These are phyloP conservation scores for Bacidia gigantensis DNA, from an alignment of 495 filamentous ascomycete species.

Conservation along the genomic window DNA sequence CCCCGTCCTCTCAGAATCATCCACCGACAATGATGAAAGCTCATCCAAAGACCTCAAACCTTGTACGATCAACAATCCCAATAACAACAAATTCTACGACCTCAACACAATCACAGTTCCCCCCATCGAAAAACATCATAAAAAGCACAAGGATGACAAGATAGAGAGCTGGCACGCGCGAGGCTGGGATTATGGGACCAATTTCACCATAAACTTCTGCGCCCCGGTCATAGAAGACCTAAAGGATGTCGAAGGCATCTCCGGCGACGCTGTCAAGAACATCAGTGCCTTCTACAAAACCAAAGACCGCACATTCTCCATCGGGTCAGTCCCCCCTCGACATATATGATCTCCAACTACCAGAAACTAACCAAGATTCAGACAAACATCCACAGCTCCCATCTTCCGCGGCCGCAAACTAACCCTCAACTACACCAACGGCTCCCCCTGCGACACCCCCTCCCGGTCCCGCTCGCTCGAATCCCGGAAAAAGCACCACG, in stretches of 20 bases:
- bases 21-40: constrained; percentile 12
- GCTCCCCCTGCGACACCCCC: constrained; percentile 57
- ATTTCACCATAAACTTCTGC: constrained; percentile 95
- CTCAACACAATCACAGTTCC: constrained; percentile 57
- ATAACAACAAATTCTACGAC: constrained; percentile 76
- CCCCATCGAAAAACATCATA: constrained; percentile 41
- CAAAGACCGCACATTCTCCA: constrained; percentile 58
- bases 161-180: constrained; percentile 66
- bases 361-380: constrained; percentile 20
- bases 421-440: constrained; percentile 79
- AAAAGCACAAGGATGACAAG: constrained; percentile 43
- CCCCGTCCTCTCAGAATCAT: constrained; percentile 6
- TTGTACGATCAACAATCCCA: constrained; percentile 67
- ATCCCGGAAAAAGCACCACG: constrained; percentile 22
- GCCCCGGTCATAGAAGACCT: constrained; percentile 66
- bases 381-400: constrained; percentile 51
- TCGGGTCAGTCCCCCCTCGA: constrained; percentile 46
- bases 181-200: constrained; percentile 74
- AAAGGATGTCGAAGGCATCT: constrained; percentile 55
- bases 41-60: constrained; percentile 32
- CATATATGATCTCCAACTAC: background rate
- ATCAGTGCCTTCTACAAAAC: constrained; percentile 77
- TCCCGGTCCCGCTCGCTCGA: constrained; percentile 16
- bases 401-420: constrained; percentile 80
- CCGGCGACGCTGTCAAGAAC: constrained; percentile 53